phyloP scores from a whole-genome alignment of 768 basidiomycete genomes.

The Termitomyces sp. region DNA sequence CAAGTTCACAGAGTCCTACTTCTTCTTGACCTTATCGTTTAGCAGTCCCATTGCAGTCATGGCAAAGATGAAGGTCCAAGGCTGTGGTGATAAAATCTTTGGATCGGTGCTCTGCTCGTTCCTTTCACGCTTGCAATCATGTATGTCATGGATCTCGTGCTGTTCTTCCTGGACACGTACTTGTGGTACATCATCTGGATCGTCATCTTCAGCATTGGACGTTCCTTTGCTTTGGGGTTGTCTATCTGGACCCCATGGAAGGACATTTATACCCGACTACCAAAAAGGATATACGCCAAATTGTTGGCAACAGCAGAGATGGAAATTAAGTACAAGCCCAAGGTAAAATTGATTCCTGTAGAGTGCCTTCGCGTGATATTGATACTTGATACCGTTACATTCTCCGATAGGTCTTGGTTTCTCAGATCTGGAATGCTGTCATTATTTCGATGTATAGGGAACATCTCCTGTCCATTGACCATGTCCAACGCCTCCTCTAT shows the following conservation, averaged over 20 bases:
- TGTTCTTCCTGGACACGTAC: constrained; percentile 99
- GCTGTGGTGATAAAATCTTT: constrained; percentile 82
- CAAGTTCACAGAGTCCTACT: constrained; percentile 97
- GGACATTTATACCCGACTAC: constrained; percentile 93
- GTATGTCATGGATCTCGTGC: constrained; percentile 96
- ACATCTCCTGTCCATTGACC: constrained; percentile 95
- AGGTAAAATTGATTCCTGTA: constrained; percentile 40
- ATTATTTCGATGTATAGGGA: constrained; percentile 99
- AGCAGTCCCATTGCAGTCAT: constrained; percentile 94
- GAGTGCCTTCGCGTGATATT: background rate
- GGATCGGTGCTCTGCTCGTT: constrained; percentile 80
- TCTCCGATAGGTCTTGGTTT: constrained; percentile 72
- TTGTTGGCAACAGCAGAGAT: constrained; percentile 93
- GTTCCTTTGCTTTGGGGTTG: constrained; percentile 89
- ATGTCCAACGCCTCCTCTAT: constrained; percentile 95
- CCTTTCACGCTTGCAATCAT: constrained; percentile 95
- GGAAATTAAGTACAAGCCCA: constrained; percentile 99
- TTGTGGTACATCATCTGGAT: constrained; percentile 99
- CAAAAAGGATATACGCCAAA: constrained; percentile 98
- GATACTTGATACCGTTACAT: background rate
- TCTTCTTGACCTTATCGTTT: constrained; percentile 98
- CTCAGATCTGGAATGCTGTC: constrained; percentile 99
- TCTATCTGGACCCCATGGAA: constrained; percentile 99
- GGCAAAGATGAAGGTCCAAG: constrained; percentile 91
- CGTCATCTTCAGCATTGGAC: constrained; percentile 87